Conservation (phyloP, 257 asterid species). For the Solanum infundibuliforme region DNA sequence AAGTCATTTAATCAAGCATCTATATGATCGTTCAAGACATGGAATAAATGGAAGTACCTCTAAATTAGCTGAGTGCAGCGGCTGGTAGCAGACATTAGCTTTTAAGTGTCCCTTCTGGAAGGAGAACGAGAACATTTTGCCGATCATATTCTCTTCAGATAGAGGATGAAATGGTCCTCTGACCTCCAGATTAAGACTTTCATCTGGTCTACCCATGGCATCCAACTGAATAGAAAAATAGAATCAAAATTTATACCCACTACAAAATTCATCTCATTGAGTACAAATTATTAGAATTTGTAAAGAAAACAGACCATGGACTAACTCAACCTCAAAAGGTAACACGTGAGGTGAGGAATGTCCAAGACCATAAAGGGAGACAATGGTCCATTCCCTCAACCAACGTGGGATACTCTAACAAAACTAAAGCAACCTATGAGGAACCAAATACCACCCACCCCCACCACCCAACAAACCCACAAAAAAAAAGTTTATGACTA, state of each 20-base stretch:
- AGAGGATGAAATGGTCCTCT: conserved; percentile 80
- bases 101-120: conserved; percentile 95
- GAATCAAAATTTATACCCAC: background rate
- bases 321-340: background rate
- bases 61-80: conserved; percentile 76
- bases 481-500: background rate
- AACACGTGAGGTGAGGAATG: background rate
- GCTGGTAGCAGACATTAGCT: conserved; percentile 72
- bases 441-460: background rate
- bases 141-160: conserved; percentile 70
- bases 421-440: background rate
- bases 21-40: background rate
- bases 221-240: conserved; percentile 59
- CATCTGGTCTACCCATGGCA: conserved; percentile 95
- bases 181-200: conserved; percentile 80
- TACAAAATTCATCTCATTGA: background rate
- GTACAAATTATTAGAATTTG: background rate
- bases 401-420: background rate
- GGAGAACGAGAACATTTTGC: conserved; percentile 72
- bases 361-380: background rate
- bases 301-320: background rate
- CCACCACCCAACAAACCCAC: background rate
- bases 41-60: conserved; percentile 48
- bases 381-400: background rate
- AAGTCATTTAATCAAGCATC: background rate